A percentile compares a stretch with the other conserved stretches of the same genome.
phyloP scores from a whole-genome alignment of 345 rosid species.

The Euphorbia pulcherrima region DNA sequence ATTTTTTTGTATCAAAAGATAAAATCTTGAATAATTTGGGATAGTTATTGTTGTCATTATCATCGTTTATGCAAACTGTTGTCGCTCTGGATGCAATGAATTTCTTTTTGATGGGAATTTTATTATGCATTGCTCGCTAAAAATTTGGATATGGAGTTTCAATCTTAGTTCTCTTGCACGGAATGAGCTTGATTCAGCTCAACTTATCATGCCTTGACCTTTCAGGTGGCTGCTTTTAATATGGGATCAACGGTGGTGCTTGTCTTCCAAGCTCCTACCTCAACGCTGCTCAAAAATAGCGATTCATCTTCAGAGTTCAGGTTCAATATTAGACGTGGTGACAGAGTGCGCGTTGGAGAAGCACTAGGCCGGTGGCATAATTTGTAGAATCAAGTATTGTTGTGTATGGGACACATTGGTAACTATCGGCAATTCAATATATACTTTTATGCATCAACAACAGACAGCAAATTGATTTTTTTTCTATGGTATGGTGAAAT shows the following conservation, averaged over 20 bases:
- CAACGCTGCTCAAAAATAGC: slow-evolving; percentile 30
- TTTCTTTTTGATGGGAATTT: no score
- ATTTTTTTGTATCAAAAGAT: not conserved
- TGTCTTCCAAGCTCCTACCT: slow-evolving; percentile 75
- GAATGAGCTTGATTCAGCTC: not conserved
- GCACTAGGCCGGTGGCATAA: slow-evolving; percentile 70
- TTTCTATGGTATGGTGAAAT: not conserved
- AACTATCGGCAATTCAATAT: not conserved
- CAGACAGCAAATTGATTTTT: not conserved
- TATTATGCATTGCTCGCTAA: no score
- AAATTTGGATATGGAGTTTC: no score
- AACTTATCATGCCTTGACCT: not conserved
- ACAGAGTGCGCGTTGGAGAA: slow-evolving; percentile 70
- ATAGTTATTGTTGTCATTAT: not conserved
- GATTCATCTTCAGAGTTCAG: slow-evolving; percentile 50
- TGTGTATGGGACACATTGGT: not conserved
- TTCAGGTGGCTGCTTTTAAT: slow-evolving; percentile 78
- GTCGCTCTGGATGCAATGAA: not conserved
- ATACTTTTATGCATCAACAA: not conserved
- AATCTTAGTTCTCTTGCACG: not conserved
- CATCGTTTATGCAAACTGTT: not conserved
- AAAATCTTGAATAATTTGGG: not conserved
- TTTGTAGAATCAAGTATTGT: not conserved
- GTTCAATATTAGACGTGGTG: slow-evolving; percentile 57
- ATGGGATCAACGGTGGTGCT: slow-evolving; percentile 95